Evolutionary conservation across 106 monocot genomes (phyloP).

Genomic region (Dendrobium chrysotoxum): DNA sequence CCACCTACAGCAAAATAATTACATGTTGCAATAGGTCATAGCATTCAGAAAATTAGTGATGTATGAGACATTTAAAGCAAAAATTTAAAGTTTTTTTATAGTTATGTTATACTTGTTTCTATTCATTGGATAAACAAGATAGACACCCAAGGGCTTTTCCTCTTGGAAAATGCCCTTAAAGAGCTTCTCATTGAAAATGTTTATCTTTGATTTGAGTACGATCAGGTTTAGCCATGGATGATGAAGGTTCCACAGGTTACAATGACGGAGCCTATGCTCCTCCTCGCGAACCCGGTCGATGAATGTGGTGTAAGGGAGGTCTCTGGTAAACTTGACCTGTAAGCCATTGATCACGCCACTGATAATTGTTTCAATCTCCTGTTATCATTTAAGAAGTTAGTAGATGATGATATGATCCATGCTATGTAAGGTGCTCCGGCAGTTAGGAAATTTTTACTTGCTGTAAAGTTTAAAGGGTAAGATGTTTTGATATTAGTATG

Average conservation of each 20-base stretch:
- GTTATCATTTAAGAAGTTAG: too few relatives aligned
- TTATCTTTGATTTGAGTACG: conserved; percentile 50
- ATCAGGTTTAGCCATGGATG: conserved; percentile 94
- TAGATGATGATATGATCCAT: too few relatives aligned
- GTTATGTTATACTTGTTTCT: conserved; percentile 49
- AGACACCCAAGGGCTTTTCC: conserved; percentile 62
- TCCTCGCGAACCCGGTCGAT: conserved; percentile 70
- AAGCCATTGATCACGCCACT: too few relatives aligned
- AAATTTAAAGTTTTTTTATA: too few relatives aligned
- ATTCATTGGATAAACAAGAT: conserved; percentile 78
- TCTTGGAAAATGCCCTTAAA: conserved; percentile 72
- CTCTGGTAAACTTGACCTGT: conserved; percentile 8
- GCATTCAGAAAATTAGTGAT: background rate
- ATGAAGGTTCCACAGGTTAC: conserved; percentile 80
- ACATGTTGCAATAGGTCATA: background rate
- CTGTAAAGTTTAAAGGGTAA: too few relatives aligned
- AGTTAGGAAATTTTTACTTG: too few relatives aligned
- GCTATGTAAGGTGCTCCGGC: too few relatives aligned
- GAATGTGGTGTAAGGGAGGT: conserved; percentile 77
- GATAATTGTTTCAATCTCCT: too few relatives aligned
- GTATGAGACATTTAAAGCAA: background rate
- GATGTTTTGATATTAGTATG: too few relatives aligned
- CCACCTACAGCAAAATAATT: background rate
- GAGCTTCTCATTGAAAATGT: conserved; percentile 48
- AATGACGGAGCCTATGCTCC: conserved; percentile 50